Percentiles rank a stretch among this genome's conserved stretches.
phyloP scores from a whole-genome alignment of 2,329 filamentous ascomycete genomes.

The Camptophora hylomeconis region DNA sequence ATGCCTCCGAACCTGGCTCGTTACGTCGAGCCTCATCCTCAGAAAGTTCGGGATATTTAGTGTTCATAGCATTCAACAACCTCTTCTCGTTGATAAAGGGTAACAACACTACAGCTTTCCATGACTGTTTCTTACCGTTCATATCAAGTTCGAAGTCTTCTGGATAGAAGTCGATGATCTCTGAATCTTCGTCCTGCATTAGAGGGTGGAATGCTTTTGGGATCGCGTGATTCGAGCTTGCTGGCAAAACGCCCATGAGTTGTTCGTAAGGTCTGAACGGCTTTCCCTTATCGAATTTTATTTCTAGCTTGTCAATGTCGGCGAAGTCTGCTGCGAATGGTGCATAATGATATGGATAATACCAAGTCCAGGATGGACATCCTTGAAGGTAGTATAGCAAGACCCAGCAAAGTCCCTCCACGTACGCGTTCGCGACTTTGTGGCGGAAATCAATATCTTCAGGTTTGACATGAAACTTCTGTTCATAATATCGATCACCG shows the following conservation, averaged over 20 bases:
- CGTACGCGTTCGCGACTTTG: constrained; percentile 80
- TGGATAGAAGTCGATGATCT: constrained; percentile 96
- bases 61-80: constrained; percentile 66
- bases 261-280: constrained; percentile 92
- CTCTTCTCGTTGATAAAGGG: constrained; percentile 93
- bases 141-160: constrained; percentile 86
- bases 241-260: constrained; percentile 92
- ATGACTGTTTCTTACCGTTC: constrained; percentile 96
- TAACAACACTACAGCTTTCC: constrained; percentile 87
- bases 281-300: constrained; percentile 70
- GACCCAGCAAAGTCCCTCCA: constrained; percentile 91
- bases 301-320: constrained; percentile 63
- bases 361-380: constrained; percentile 98
- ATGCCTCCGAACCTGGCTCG: constrained; percentile 61
- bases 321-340: constrained; percentile 94
- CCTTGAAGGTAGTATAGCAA: constrained; percentile 95
- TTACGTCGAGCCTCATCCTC: constrained; percentile 70
- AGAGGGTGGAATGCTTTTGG: constrained; percentile 78
- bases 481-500: constrained; percentile 87
- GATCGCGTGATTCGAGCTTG: constrained; percentile 81
- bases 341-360: constrained; percentile 96
- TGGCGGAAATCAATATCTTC: constrained; percentile 76
- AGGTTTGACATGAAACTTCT: constrained; percentile 80
- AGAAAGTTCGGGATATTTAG: constrained; percentile 67
- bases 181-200: constrained; percentile 77